phyloP scores from a whole-genome alignment of 441 rosid species.

The Theobroma grandiflorum region DNA sequence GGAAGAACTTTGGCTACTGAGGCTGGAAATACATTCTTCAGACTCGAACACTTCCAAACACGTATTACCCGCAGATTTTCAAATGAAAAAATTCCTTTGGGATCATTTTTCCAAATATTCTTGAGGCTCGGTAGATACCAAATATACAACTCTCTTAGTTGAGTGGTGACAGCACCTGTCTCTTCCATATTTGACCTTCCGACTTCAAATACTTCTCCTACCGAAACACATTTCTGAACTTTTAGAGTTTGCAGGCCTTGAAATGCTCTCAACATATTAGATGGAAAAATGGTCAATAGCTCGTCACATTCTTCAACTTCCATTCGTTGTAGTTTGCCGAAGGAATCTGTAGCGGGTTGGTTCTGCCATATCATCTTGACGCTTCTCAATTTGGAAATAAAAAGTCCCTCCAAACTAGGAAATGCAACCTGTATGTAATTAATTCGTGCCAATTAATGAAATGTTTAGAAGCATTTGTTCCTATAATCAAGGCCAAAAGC shows the following conservation, averaged over 20 bases:
- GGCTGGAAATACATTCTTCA: conserved; percentile 23
- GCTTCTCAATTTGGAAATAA: background rate
- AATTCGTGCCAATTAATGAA: too few relatives aligned
- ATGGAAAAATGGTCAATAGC: background rate
- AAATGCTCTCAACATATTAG: background rate
- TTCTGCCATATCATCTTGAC: conserved; percentile 15
- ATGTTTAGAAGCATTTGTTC: too few relatives aligned
- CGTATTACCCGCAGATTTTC: background rate
- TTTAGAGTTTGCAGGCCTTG: background rate
- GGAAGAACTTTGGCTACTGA: conserved; percentile 26
- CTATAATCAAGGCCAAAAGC: background rate
- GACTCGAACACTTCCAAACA: background rate
- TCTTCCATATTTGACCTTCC: background rate
- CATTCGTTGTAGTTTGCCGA: background rate
- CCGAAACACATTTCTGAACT: background rate
- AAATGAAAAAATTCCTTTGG: background rate
- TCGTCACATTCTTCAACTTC: background rate
- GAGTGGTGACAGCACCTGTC: background rate
- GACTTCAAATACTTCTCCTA: background rate
- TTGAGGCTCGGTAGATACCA: background rate
- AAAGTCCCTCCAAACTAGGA: background rate
- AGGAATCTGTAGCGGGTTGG: background rate
- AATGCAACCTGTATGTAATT: background rate
- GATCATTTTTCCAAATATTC: background rate
- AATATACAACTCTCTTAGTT: background rate